A percentile compares a stretch with the other conserved stretches of the same genome.
Conservation (phyloP, 2,329 filamentous ascomycete species). For the Rachicladosporium sp. region DNA sequence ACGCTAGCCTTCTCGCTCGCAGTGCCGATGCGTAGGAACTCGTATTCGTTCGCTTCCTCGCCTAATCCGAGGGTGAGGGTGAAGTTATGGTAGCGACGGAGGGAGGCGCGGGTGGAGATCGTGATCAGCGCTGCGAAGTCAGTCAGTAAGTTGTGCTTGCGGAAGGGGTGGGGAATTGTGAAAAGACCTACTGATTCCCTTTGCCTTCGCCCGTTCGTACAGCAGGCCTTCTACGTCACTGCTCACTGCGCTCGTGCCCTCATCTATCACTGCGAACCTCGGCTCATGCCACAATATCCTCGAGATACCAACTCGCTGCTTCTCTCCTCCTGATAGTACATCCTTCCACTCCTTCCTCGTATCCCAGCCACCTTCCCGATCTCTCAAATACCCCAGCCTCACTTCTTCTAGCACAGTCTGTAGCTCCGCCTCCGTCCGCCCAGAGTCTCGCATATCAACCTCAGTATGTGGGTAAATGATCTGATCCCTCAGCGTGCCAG, state of each 20-base stretch:
- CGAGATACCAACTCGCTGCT: slow-evolving; percentile 88
- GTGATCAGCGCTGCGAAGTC: slow-evolving; percentile 62
- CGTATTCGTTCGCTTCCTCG: slow-evolving; percentile 73
- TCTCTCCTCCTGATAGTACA: slow-evolving; percentile 91
- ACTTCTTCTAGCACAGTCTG: slow-evolving; percentile 70
- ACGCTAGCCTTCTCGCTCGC: slow-evolving; percentile 86
- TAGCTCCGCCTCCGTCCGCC: slow-evolving; percentile 66
- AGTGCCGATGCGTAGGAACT: slow-evolving; percentile 86
- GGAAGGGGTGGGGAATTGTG: slow-evolving; percentile 5
- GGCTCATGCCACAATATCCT: slow-evolving; percentile 89
- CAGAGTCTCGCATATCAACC: slow-evolving; percentile 77
- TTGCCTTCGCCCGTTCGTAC: slow-evolving; percentile 86
- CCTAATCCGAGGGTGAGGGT: slow-evolving; percentile 77
- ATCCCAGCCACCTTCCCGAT: slow-evolving; percentile 92
- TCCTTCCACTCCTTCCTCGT: slow-evolving; percentile 98
- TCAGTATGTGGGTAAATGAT: slow-evolving; percentile 96
- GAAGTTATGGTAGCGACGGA: slow-evolving; percentile 92
- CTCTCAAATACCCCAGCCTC: slow-evolving; percentile 74
- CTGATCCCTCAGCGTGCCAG: slow-evolving; percentile 87
- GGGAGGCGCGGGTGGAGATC: slow-evolving; percentile 81
- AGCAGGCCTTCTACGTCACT: slow-evolving; percentile 87
- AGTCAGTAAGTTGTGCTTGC: slow-evolving; percentile 3
- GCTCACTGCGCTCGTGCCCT: slow-evolving; percentile 87
- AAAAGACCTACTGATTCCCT: slow-evolving; percentile 67
- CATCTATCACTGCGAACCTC: slow-evolving; percentile 84